Conservation (phyloP, 176 grass and related monocot species). For the Musa itinerans region DNA sequence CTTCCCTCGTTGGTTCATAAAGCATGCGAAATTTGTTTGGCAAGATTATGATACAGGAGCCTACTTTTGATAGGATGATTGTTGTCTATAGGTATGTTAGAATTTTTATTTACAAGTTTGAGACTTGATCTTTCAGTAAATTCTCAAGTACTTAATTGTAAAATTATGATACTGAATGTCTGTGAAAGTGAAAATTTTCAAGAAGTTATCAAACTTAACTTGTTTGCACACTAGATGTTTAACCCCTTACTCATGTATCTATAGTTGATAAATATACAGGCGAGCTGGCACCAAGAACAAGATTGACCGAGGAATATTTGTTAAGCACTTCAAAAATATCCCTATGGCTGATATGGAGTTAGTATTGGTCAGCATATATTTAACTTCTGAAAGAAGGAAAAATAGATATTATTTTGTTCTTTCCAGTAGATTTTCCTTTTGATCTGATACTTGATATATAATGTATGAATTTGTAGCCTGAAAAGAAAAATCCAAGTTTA, state of each 20-base stretch:
- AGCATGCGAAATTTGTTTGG: constrained; percentile 69
- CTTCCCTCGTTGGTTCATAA: constrained; percentile 12
- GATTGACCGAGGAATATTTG: constrained; percentile 66
- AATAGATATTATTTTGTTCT: neutral
- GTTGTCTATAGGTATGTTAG: constrained; percentile 76
- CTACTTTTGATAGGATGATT: constrained; percentile 98
- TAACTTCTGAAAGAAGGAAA: constrained; percentile 4
- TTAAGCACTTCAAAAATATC: constrained; percentile 98
- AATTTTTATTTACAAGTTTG: neutral
- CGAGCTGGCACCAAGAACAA: constrained; percentile 46
- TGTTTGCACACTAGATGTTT: neutral
- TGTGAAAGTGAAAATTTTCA: neutral
- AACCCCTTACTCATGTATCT: neutral
- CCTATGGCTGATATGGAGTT: constrained; percentile 99
- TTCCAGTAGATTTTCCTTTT: constrained; percentile 3
- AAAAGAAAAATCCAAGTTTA: constrained; percentile 97
- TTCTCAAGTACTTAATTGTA: neutral
- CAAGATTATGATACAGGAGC: constrained; percentile 84
- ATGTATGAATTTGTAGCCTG: constrained; percentile 46
- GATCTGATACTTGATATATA: neutral
- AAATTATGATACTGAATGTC: constrained; percentile 2
- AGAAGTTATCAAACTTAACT: neutral
- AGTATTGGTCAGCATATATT: constrained; percentile 58
- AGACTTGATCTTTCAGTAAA: neutral
- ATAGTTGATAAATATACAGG: constrained; percentile 40